A percentile compares a stretch with the other conserved stretches of the same genome.
phyloP scores from a whole-genome alignment of 2,329 filamentous ascomycete genomes.

The Pseudogymnoascus sp. region DNA sequence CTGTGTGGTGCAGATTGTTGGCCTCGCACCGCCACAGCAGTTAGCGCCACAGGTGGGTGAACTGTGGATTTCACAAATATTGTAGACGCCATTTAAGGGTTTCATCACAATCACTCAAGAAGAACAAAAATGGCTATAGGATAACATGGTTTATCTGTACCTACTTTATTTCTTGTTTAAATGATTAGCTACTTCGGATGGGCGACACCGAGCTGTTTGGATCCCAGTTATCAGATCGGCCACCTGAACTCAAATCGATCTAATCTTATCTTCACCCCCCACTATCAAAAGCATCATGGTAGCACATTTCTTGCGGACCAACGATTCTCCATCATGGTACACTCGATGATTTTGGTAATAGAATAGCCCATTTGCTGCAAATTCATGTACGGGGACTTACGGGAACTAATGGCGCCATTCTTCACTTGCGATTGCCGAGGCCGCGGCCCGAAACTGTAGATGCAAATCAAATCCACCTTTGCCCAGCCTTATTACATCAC shows the following conservation, averaged over 20 bases:
- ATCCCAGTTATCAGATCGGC: not conserved
- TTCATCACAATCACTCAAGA: not conserved
- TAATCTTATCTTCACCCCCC: not conserved
- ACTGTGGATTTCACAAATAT: not conserved
- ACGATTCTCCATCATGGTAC: too few species aligned
- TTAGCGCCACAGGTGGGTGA: not conserved
- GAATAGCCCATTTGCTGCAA: too few species aligned
- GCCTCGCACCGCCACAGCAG: not conserved
- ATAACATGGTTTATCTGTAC: not conserved
- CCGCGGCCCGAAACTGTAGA: too few species aligned
- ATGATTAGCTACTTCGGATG: not conserved
- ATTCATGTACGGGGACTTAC: too few species aligned
- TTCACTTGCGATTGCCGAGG: too few species aligned
- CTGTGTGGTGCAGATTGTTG: slow-evolving; percentile 1
- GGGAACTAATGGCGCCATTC: too few species aligned
- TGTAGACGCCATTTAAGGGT: not conserved
- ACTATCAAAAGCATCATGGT: not conserved
- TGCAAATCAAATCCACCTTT: too few species aligned
- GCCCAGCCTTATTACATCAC: too few species aligned
- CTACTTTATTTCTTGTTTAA: not conserved
- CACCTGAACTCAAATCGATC: not conserved
- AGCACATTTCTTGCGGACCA: too few species aligned
- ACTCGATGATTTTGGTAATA: too few species aligned
- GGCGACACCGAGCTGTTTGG: not conserved
- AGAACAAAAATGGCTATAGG: not conserved